Conservation (phyloP, 257 asterid genomes). For the Solanum ossicruentum region DNA sequence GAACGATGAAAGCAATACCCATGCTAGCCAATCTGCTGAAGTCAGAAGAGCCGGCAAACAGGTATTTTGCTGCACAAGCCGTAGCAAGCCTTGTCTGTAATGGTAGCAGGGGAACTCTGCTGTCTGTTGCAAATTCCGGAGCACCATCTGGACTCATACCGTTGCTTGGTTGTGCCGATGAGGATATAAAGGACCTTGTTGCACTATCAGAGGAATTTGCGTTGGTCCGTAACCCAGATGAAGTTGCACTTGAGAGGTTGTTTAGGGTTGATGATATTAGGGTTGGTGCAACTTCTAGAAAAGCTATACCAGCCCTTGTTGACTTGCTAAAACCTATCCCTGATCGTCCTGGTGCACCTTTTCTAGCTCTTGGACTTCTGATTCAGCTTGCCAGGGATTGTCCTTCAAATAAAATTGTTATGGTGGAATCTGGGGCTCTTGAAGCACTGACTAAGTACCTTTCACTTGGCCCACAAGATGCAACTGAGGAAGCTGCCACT, state of each 20-base stretch:
- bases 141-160: slow-evolving; percentile 85
- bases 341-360: slow-evolving; percentile 98
- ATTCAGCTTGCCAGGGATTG: slow-evolving; percentile 81
- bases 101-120: slow-evolving; percentile 99
- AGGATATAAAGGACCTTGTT: slow-evolving; percentile 63
- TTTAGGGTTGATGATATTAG: slow-evolving; percentile 96
- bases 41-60: slow-evolving; percentile 77
- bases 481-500: slow-evolving; percentile 98
- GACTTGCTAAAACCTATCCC: slow-evolving; percentile 97
- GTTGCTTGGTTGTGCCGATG: slow-evolving; percentile 90
- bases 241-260: slow-evolving; percentile 88
- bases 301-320: slow-evolving; percentile 96
- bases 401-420: slow-evolving; percentile 72
- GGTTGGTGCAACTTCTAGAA: slow-evolving; percentile 91
- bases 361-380: slow-evolving; percentile 78
- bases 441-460: slow-evolving; percentile 93
- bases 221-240: slow-evolving; percentile 81
- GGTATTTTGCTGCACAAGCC: slow-evolving; percentile 96
- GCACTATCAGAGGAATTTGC: slow-evolving; percentile 74
- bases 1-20: slow-evolving; percentile 82
- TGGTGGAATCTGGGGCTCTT: slow-evolving; percentile 96
- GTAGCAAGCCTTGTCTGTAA: slow-evolving; percentile 92
- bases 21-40: slow-evolving; percentile 70
- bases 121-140: slow-evolving; percentile 95
- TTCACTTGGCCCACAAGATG: slow-evolving; percentile 91